Base-by-base conservation (phyloP, 441 rosid species). In the Pelargonium australe region DNA sequence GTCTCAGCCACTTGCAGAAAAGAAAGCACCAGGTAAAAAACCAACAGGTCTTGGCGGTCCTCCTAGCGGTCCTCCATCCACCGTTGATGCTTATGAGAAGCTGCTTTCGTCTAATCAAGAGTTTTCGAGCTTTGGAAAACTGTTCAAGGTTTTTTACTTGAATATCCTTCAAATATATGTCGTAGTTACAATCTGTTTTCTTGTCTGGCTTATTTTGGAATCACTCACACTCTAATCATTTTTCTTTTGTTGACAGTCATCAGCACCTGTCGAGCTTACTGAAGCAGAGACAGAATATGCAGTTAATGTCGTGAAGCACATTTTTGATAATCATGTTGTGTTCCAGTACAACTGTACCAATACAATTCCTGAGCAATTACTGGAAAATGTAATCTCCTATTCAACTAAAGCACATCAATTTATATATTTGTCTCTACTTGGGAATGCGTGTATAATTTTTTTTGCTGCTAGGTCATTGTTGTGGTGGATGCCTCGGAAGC, bases 231-330 rank as follows among this genome's bases (percentile, higher is more conserved):
- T 49, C 55, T 65, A 31, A 19, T 72, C 71, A 68, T 49, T 49
- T 65, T 41, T 34, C 58, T 64, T 47, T 64, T 78, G 71, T 45
- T 62, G 14, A 68, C 87, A 92, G 99, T 92, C 97, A 62, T 85
- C 97, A 67, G 67, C 89, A 68, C 97, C 93, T 51, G 92, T 90
- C 82, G 99, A 95, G 82, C 84, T 95, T 72, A 92, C 99, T 62
- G 99, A 95, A 89, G 92, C 98, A 67, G 99, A 92, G 83, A 95
- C 98, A 47, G 99, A 95, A 75, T 95, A 95, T 77, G 86, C 99
- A 2, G 97, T 95, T 72, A 95, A 87, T 84, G 99, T 82, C 77
- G 91, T 95, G 45, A 92, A 95, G 82, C 98, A 92, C 81, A 87
- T 95, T 63, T 95, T 87, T 72, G 90, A 89, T 70, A 77, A 81